phyloP scores from a whole-genome alignment of 352 stramenopile species.

The Blastocystis sp. region DNA sequence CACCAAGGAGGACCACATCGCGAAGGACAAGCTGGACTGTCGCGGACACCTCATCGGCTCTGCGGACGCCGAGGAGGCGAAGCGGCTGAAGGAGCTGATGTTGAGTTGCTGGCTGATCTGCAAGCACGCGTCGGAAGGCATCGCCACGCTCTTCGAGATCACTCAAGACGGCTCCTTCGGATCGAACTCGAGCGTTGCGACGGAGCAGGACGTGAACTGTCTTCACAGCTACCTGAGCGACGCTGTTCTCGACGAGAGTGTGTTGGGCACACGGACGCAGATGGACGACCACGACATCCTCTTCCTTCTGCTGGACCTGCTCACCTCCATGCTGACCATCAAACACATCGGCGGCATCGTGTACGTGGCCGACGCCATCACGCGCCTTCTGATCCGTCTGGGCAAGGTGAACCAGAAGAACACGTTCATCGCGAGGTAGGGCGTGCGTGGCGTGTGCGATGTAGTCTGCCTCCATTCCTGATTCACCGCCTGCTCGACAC shows the following conservation, averaged over 20 bases:
- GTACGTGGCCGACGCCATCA: slow-evolving; percentile 58
- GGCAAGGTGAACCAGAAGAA: background rate
- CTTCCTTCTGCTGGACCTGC: slow-evolving; percentile 52
- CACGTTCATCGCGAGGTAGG: background rate
- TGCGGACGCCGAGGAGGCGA: background rate
- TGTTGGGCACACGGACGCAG: background rate
- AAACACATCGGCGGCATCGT: slow-evolving; percentile 71
- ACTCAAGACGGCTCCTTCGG: background rate
- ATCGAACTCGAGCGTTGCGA: background rate
- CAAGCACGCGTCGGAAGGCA: slow-evolving; percentile 9
- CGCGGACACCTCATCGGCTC: slow-evolving; percentile 47
- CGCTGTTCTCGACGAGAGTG: background rate
- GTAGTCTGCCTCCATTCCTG: slow-evolving; percentile 13
- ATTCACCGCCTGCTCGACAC: slow-evolving; percentile 23
- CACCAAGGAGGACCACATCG: background rate
- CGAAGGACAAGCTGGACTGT: slow-evolving; percentile 69
- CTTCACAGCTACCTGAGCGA: background rate
- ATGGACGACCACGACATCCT: slow-evolving; percentile 13
- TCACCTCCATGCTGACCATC: slow-evolving; percentile 44
- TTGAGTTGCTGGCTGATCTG: slow-evolving; percentile 57
- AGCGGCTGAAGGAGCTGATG: slow-evolving; percentile 47
- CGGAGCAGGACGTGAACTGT: background rate
- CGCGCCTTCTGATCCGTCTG: slow-evolving; percentile 10
- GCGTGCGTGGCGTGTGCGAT: background rate
- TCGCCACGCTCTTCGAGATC: background rate